These are phyloP conservation scores for Neopestalotiopsis sp. DNA, from an alignment of 2,329 filamentous ascomycete species.

Conservation along the genomic window DNA sequence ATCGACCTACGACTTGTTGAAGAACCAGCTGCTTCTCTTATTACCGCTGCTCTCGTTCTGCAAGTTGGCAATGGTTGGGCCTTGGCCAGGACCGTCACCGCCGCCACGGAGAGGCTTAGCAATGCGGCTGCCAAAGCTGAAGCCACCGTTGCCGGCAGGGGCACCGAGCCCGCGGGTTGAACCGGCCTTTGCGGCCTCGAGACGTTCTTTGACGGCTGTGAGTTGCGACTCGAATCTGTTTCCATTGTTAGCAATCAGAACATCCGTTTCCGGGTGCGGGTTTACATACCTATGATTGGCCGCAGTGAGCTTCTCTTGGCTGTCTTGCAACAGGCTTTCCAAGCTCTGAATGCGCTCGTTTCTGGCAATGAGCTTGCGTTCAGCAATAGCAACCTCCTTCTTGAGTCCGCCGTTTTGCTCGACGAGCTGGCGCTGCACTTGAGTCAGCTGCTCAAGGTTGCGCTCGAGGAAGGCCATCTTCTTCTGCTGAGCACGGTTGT, in stretches of 20 bases:
- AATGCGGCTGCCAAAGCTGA: slow-evolving; percentile 74
- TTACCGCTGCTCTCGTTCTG: slow-evolving; percentile 60
- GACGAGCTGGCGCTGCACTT: slow-evolving; percentile 95
- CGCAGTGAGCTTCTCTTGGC: slow-evolving; percentile 96
- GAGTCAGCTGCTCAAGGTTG: slow-evolving; percentile 96
- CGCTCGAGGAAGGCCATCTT: slow-evolving; percentile 99
- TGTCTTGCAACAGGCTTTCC: slow-evolving; percentile 91
- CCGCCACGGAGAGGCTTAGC: slow-evolving; percentile 73
- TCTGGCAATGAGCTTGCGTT: slow-evolving; percentile 93
- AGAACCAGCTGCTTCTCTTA: slow-evolving; percentile 73
- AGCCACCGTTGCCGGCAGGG: slow-evolving; percentile 65
- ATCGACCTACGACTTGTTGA: slow-evolving; percentile 59
- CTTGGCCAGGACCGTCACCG: slow-evolving; percentile 54
- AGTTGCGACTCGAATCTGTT: slow-evolving; percentile 95
- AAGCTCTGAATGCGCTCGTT: slow-evolving; percentile 97
- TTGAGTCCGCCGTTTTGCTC: slow-evolving; percentile 97
- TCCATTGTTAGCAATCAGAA: slow-evolving; percentile 33
- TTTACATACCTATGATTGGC: slow-evolving; percentile 88
- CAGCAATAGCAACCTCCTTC: slow-evolving; percentile 98
- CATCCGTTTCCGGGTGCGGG: slow-evolving; percentile 2
- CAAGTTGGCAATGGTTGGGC: slow-evolving; percentile 63
- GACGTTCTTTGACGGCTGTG: slow-evolving; percentile 94
- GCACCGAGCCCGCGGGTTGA: slow-evolving; percentile 83
- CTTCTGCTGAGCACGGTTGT: slow-evolving; percentile 99
- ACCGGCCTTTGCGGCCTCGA: slow-evolving; percentile 92